phyloP scores from a whole-genome alignment of 305 asterid genomes.

The Caryopteris hybrid region DNA sequence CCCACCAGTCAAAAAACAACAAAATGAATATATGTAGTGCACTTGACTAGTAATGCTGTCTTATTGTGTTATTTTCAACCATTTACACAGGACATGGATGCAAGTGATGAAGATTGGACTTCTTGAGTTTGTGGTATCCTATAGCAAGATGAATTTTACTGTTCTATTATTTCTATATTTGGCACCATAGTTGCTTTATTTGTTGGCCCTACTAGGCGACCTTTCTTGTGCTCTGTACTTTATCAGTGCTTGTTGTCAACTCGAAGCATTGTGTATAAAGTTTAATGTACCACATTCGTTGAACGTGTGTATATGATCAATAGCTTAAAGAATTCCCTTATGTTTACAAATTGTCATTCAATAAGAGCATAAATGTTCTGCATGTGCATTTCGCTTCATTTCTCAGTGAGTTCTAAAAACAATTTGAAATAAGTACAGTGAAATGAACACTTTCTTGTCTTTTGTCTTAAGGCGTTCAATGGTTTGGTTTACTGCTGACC shows the following conservation, averaged over 20 bases:
- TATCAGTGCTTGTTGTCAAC: neutral
- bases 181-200: neutral
- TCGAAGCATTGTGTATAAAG: neutral
- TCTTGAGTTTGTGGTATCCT: conserved; percentile 24
- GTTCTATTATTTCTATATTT: neutral
- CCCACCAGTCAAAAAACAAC: neutral
- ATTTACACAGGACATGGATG: conserved; percentile 41
- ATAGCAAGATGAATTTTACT: neutral
- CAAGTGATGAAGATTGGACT: conserved; percentile 68
- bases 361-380: neutral
- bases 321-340: neutral
- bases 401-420: neutral
- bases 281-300: neutral
- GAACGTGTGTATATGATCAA: neutral
- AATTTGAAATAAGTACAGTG: neutral
- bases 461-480: neutral
- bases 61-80: neutral
- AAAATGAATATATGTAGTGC: conserved; percentile 2
- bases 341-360: neutral
- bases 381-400: neutral
- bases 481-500: no score
- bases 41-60: neutral
- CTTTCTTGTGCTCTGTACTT: conserved; percentile 2
- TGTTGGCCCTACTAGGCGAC: neutral
- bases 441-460: neutral